Conservation (phyloP, 306 rosid species). For the Ormosia emarginata region DNA sequence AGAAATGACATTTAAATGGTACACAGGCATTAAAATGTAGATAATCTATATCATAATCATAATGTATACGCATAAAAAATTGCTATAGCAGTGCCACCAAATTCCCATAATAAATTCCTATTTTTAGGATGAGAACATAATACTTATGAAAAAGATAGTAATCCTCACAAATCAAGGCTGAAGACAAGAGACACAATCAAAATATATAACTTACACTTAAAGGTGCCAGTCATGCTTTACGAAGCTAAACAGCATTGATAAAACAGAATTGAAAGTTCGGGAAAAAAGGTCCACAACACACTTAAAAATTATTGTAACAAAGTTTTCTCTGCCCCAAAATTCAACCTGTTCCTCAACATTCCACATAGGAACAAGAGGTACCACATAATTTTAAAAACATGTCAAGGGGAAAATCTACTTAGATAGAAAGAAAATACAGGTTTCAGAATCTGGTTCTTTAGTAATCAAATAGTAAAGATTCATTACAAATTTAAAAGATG, state of each 20-base stretch:
- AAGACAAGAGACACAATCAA: neutral
- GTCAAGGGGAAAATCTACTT: slow-evolving; percentile 19
- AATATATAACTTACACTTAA: neutral
- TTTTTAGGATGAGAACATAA: neutral
- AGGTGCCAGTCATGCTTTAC: neutral
- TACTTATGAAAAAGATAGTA: neutral
- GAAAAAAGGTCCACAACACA: slow-evolving; percentile 26
- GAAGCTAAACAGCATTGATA: neutral
- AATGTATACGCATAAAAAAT: neutral
- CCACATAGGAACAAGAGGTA: slow-evolving; percentile 30
- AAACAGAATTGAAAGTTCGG: neutral
- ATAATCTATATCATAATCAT: neutral
- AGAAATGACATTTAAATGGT: neutral
- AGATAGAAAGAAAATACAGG: slow-evolving; percentile 36
- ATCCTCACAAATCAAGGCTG: neutral
- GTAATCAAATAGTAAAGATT: slow-evolving; percentile 40
- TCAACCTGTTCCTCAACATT: slow-evolving; percentile 30
- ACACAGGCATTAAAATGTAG: neutral
- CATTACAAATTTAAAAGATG: slow-evolving; percentile 58
- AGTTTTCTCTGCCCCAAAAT: slow-evolving; percentile 49
- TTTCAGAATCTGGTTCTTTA: slow-evolving; percentile 50
- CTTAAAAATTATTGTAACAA: slow-evolving; percentile 29
- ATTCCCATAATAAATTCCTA: neutral
- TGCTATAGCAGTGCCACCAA: neutral
- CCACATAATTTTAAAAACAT: slow-evolving; percentile 31